Base-by-base conservation (phyloP, 2,329 filamentous ascomycete genomes). In the Fulvia fulva region DNA sequence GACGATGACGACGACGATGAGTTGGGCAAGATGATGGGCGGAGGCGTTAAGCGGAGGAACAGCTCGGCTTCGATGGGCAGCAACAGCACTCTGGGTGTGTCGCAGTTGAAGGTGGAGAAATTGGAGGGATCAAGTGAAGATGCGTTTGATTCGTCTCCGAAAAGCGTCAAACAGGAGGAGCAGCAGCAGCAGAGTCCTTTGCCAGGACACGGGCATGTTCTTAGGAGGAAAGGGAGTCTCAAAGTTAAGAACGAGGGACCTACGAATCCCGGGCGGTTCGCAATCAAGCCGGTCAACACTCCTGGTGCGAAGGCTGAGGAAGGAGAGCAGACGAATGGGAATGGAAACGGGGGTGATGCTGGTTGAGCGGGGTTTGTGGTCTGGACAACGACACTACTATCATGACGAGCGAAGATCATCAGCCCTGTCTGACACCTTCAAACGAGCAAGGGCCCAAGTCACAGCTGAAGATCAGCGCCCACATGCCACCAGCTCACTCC, bases 1-100 rank as follows among this genome's bases (percentile, higher is more conserved):
- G 91, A 96, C 62, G 91, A 96, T 61, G 93, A 97, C 47, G 92
- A 96, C 56, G 92, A 97, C 64, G 90, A 93, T 69, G 77, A 97
- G n/a, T 86, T 87, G 55, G 96, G 94, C 75, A 81, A 97, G 67
- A 85, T 90, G 63, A 64, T 65, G 16, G 56, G 60, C 37, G 68
- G 70, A n/a, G 69, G 74, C 50, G 71, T 70, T 12, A 77, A 77
- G 53, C 76, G 80, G 58, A 72, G 79, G 28, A 79, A 75, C 55
- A 76, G 68, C 51, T 69, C 65, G 30, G 66, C 64, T 1, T 66
- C 66, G 5, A 56, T 65, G 23, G 60, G 60, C 28, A 64, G 60
- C 32, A 63, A 68, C 28, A 63, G 61, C 60, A 56, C 63, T 23
- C 55, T 63, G 19, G 67, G 66, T 30, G 56, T 56, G n/a, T 57